Evolutionary conservation across 352 stramenopile genomes (phyloP).

Genomic region (Thraustotheca clavata): DNA sequence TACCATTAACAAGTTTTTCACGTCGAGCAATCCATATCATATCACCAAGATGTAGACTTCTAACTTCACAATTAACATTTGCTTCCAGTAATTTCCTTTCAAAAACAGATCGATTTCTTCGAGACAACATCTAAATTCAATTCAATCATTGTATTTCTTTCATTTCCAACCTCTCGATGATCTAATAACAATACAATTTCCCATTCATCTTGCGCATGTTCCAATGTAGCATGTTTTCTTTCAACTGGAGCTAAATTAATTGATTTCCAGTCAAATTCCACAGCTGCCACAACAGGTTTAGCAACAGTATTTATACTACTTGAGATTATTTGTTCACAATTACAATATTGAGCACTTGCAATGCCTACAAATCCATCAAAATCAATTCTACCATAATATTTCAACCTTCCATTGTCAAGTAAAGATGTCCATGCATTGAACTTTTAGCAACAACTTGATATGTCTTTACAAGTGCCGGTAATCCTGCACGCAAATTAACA

Average conservation of each 20-base stretch:
- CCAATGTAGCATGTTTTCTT: neutral
- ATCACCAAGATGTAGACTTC: constrained; percentile 62
- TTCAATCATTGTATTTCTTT: neutral
- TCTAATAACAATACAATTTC: constrained; percentile 75
- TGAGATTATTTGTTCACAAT: neutral
- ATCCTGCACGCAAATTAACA: constrained; percentile 43
- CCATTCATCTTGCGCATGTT: constrained; percentile 39
- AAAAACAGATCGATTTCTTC: constrained; percentile 58
- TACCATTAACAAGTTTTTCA: constrained; percentile 27
- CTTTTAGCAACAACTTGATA: constrained; percentile 49
- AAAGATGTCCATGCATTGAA: constrained; percentile 31
- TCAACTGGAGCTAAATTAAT: constrained; percentile 1
- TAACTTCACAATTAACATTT: constrained; percentile 75
- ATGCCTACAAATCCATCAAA: neutral
- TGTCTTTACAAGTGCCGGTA: constrained; percentile 44
- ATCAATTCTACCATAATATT: neutral
- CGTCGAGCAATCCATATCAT: constrained; percentile 68
- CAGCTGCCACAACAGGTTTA: neutral
- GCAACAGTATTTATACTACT: neutral
- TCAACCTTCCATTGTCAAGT: constrained; percentile 32
- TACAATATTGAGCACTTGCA: neutral
- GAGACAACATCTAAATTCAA: constrained; percentile 36
- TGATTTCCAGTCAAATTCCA: neutral
- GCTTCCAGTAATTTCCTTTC: constrained; percentile 72
- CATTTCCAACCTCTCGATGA: constrained; percentile 44